These are phyloP conservation scores for Emmonsia crescens DNA, from an alignment of 2,329 filamentous ascomycete species.

Conservation along the genomic window DNA sequence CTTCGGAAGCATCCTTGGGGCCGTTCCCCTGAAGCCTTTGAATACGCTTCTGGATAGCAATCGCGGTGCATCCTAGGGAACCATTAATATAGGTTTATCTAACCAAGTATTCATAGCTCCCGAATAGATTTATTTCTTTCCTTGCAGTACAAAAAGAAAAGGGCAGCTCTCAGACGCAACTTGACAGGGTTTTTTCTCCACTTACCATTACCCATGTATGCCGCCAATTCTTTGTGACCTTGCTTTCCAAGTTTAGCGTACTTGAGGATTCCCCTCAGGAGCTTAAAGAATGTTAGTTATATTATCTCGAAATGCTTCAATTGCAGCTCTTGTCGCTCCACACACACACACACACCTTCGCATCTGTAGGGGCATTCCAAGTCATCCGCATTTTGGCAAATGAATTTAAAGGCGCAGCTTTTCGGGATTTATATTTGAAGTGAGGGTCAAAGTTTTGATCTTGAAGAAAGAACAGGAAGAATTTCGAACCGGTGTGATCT, in stretches of 20 bases:
- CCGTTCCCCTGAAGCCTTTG: background rate
- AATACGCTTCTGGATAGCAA: background rate
- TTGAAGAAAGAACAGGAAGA: background rate
- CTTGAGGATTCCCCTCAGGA: slow-evolving; percentile 15
- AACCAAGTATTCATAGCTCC: too few relatives aligned
- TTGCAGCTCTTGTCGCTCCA: background rate
- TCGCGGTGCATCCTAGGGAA: background rate
- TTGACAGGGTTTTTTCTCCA: background rate
- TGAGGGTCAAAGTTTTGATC: background rate
- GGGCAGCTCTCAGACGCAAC: background rate
- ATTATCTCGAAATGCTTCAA: background rate
- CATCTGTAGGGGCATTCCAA: slow-evolving; percentile 18
- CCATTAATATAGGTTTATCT: background rate
- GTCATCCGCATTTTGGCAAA: slow-evolving; percentile 12
- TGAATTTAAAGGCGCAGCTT: background rate
- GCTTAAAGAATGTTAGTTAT: slow-evolving; percentile 3
- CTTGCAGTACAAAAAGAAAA: background rate
- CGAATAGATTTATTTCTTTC: background rate
- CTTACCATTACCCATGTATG: slow-evolving; percentile 14
- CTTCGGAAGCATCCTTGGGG: background rate
- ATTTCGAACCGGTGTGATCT: background rate
- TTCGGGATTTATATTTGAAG: background rate
- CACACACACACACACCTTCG: slow-evolving; percentile 13
- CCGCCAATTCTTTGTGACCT: slow-evolving; percentile 13
- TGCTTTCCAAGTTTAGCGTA: slow-evolving; percentile 9